Percentiles rank a stretch among this genome's conserved stretches.
Conservation (phyloP, 1,284 basidiomycete species). For the Malassezia slooffiae region DNA sequence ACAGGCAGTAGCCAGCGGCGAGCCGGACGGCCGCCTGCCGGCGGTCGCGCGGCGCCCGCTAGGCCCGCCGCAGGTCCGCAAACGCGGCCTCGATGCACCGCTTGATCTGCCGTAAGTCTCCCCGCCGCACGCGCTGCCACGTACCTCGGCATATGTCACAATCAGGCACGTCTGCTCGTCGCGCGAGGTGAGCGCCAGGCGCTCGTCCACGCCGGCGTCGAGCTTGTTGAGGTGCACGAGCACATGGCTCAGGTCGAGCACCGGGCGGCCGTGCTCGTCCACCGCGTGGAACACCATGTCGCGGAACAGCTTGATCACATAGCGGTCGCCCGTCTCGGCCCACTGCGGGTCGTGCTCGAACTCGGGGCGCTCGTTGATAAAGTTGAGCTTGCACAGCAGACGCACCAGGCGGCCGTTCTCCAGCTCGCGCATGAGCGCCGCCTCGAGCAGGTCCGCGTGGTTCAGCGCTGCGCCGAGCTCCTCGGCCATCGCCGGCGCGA, state of each 20-base stretch:
- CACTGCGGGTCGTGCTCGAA: slow-evolving; percentile 78
- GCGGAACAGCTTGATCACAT: slow-evolving; percentile 94
- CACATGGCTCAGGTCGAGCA: slow-evolving; percentile 57
- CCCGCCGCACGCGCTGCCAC: slow-evolving; percentile 3
- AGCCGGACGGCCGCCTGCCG: too few species aligned
- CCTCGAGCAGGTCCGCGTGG: slow-evolving; percentile 69
- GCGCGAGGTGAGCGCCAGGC: slow-evolving; percentile 81
- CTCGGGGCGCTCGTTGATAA: slow-evolving; percentile 98
- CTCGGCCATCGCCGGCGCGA: slow-evolving; percentile 61
- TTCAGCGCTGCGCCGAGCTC: slow-evolving; percentile 74
- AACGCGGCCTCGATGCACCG: slow-evolving; percentile 37
- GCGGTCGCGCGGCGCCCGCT: too few species aligned
- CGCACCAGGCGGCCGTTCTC: slow-evolving; percentile 92
- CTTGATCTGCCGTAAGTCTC: slow-evolving; percentile 29
- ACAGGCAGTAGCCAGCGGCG: too few species aligned
- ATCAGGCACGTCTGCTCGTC: slow-evolving; percentile 94
- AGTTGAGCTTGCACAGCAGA: slow-evolving; percentile 83
- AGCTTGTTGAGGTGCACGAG: slow-evolving; percentile 52
- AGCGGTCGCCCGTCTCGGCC: slow-evolving; percentile 96
- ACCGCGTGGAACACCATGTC: slow-evolving; percentile 98
- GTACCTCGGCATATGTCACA: slow-evolving; percentile 74
- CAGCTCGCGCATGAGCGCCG: slow-evolving; percentile 75
- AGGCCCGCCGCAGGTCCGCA: slow-evolving; percentile 24
- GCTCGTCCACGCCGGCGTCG: slow-evolving; percentile 83
- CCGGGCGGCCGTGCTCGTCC: slow-evolving; percentile 76